Percentiles rank a stretch among this genome's conserved stretches.
These are phyloP conservation scores for Funneliformis caledonium DNA, from an alignment of 371 early-diverging fungal genomes.

Conservation along the genomic window DNA sequence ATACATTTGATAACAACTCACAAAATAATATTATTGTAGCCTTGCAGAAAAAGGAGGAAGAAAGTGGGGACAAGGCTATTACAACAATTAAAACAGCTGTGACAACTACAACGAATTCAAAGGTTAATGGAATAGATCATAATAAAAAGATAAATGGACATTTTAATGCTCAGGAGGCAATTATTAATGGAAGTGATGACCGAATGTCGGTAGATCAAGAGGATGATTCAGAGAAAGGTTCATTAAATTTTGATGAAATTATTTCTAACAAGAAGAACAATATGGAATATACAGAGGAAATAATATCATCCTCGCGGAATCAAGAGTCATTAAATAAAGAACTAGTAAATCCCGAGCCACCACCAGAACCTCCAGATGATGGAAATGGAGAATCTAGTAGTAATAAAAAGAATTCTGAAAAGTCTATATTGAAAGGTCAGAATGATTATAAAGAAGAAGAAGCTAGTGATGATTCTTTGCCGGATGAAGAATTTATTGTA, in stretches of 20 bases:
- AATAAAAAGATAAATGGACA: not conserved
- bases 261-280: not conserved
- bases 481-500: not conserved
- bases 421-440: not conserved
- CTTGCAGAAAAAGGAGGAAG: not conserved
- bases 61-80: not conserved
- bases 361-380: not conserved
- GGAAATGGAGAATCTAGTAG: not conserved
- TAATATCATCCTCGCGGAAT: not conserved
- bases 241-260: not conserved
- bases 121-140: not conserved
- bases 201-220: not conserved
- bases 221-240: not conserved
- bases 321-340: not conserved
- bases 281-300: not conserved
- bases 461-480: not conserved
- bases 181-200: not conserved
- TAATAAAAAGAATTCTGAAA: not conserved
- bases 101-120: not conserved
- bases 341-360: conserved; percentile 9
- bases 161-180: not conserved
- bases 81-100: not conserved
- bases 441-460: conserved; percentile 13
- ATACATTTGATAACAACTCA: not conserved
- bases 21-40: not conserved